Base-by-base conservation (phyloP, 2,329 filamentous ascomycete genomes). In the Rhinocladiella similis region DNA sequence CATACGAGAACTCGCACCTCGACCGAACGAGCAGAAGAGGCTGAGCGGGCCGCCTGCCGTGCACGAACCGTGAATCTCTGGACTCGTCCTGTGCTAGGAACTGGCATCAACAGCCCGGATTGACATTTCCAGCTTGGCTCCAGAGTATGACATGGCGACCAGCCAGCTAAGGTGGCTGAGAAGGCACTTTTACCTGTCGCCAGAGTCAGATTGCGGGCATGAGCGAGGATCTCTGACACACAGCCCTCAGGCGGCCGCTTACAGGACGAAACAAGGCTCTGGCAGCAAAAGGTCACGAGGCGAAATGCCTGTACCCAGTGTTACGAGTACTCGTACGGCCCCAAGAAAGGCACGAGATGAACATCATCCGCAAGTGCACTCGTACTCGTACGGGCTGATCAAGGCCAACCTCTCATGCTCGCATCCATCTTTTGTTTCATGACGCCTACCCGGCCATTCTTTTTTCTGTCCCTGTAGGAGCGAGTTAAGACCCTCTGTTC, bases 371-470 rank as follows among this genome's bases (percentile, higher is more conserved):
- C n/a, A 10, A 47, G 20, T 33, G 19, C 9, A 33, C 20, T 27
- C 22, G 27, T n/a, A 33, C 20, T 27, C 22, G 27, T n/a, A 18
- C 36, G 47, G 54, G 50, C 47, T 57, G 54, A 60, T 50, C 54
- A 47, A 51, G 47, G 57, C 53, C 45, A 51, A 42, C 53, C 49
- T 7, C 50, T 38, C 25, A 43, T 38, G 3, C 38, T 16, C 10
- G 14, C 38, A 10, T 41, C 29, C 29, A 33, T 33, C 29, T 33
- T 33, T 33, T 3, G 10, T 12, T 46, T 27, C 20, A 46, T 16
- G 43, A 25, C 22, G 22, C 20, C 43, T n/a, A 27, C 43, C 14
- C 43, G n/a, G 43, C 43, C 22, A 12, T 29, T 18, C 22, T 43
- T 5, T 46, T 22, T 16, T 20, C 41, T n/a, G 6, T 20, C 6